A percentile compares a stretch with the other conserved stretches of the same genome.
phyloP scores from a whole-genome alignment of 257 asterid genomes.

The Solanum lycopersicoides region DNA sequence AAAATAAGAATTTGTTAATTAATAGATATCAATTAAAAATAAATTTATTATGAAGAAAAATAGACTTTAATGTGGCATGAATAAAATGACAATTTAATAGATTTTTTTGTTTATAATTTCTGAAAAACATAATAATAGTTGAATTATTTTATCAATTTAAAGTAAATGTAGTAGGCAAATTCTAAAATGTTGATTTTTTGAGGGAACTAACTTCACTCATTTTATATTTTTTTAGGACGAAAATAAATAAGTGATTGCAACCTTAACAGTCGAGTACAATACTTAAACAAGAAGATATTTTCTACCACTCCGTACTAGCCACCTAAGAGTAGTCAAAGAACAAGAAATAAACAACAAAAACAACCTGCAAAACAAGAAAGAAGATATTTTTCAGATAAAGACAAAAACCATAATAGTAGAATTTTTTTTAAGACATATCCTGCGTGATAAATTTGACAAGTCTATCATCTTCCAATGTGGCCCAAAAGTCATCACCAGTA shows the following conservation, averaged over 20 bases:
- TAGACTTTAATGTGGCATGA: neutral
- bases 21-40: neutral
- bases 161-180: neutral
- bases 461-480: neutral
- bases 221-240: neutral
- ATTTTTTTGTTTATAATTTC: too few species aligned
- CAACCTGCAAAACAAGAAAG: neutral
- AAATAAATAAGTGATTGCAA: neutral
- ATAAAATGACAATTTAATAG: neutral
- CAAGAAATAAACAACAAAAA: neutral
- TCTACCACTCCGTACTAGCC: neutral
- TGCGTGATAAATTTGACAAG: neutral
- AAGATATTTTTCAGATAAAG: neutral
- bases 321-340: neutral
- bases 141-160: neutral
- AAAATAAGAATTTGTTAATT: neutral
- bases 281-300: neutral
- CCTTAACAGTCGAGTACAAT: neutral
- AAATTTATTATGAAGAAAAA: neutral
- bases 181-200: neutral
- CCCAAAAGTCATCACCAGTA: neutral
- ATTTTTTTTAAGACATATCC: neutral
- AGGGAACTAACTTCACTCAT: neutral
- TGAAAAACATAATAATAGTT: neutral
- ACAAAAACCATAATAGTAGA: neutral